Evolutionary conservation across 2,329 filamentous ascomycete species (phyloP).

Genomic region (Fusarium gaditjirri): DNA sequence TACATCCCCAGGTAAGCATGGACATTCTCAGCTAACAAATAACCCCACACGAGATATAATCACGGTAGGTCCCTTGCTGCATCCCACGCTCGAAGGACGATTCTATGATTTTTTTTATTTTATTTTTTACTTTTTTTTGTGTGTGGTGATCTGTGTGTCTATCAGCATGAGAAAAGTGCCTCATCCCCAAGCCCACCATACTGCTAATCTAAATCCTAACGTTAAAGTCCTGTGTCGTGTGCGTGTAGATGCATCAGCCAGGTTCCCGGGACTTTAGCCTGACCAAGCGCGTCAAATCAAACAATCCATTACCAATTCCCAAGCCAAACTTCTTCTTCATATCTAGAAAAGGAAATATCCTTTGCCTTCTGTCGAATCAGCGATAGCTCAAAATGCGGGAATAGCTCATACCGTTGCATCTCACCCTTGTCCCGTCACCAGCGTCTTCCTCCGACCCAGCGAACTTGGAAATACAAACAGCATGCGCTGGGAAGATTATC

Average conservation of each 20-base stretch:
- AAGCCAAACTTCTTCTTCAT: slow-evolving; percentile 21
- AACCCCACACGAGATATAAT: slow-evolving; percentile 20
- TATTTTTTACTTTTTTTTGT: too few species aligned
- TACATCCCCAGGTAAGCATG: not conserved
- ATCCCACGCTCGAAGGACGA: slow-evolving; percentile 2
- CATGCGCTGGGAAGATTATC: not conserved
- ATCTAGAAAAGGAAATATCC: slow-evolving; percentile 29
- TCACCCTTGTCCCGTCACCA: slow-evolving; percentile 22
- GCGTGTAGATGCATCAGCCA: slow-evolving; percentile 5
- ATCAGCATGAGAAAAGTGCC: slow-evolving; percentile 1
- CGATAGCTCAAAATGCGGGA: slow-evolving; percentile 27
- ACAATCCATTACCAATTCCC: slow-evolving; percentile 38
- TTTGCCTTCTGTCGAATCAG: slow-evolving; percentile 35
- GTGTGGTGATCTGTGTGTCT: not conserved
- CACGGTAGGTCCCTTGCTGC: not conserved
- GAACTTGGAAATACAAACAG: slow-evolving; percentile 19
- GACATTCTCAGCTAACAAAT: slow-evolving; percentile 14
- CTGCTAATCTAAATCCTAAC: slow-evolving; percentile 18
- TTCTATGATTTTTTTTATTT: not conserved
- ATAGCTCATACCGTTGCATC: slow-evolving; percentile 31
- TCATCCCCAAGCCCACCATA: not conserved
- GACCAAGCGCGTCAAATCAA: slow-evolving; percentile 27
- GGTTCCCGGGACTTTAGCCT: slow-evolving; percentile 13
- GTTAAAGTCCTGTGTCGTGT: slow-evolving; percentile 11
- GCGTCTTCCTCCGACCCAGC: slow-evolving; percentile 26